Base-by-base conservation (phyloP, 805 yeast species). In the Yarrowia sp. region DNA sequence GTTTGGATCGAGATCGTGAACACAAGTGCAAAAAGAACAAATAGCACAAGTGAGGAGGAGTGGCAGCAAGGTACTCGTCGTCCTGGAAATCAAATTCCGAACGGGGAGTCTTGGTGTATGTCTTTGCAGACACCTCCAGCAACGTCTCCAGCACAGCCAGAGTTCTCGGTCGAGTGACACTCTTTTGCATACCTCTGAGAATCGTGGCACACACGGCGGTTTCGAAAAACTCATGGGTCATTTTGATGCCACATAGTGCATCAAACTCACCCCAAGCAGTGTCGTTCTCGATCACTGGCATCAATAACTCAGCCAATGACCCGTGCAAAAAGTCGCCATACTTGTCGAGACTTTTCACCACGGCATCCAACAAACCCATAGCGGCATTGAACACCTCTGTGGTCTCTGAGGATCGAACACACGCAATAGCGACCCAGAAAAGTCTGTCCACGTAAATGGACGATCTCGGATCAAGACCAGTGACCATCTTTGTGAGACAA, bases 401-500 rank as follows among this genome's bases (percentile, higher is more conserved):
- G 67, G 65, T 38, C 51, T 62, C 55, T 66, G 42, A 8, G 66
- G 57, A 11, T 4, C 57, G 57, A 1, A 61, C 32, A 45, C 47
- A 61, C 14, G 69, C 67, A 15, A 71, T 50, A 9, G 72, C 72
- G 5, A 76, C 67, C 88, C 89, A 85, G 42, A 84, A 78, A 65
- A 84, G 73, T 18, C 80, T 74, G 3, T 83, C 79, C 55, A 81
- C 79, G 67, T 82, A 79, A 28, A 47, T 61, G 6, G 76, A 71
- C 0, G 88, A 82, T 36, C 74, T 74, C 1, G 74, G 69, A 3
- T 83, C 76, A 38, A 86, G 69, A 0, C 88, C 87, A 61, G 79
- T 77, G 35, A 81, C 76, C 58, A 85, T 75, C 48, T 82, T 76
- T 7, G 84, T 76, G 22, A 80, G 77, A 43, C 87, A 77, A 62